Conservation (phyloP, 2,329 filamentous ascomycete genomes). For the Epichloe elymi region DNA sequence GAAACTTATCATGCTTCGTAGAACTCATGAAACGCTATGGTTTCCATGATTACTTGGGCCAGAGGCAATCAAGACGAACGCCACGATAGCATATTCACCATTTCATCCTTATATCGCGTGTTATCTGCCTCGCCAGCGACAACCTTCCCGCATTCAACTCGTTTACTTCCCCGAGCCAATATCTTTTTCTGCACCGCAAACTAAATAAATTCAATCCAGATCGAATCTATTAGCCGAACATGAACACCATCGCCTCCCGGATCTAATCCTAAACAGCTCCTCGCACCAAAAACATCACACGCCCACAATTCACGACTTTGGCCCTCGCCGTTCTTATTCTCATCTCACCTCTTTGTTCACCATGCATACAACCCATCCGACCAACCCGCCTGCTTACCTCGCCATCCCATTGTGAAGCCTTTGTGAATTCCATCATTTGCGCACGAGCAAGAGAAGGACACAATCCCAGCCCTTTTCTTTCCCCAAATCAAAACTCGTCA, state of each 20-base stretch:
- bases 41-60: no score
- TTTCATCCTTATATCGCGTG: no score
- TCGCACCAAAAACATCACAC: neutral
- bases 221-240: neutral
- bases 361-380: neutral
- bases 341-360: neutral
- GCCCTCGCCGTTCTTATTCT: neutral
- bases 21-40: no score
- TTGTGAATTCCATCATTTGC: neutral
- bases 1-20: no score
- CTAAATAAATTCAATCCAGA: no score
- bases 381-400: neutral
- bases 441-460: neutral
- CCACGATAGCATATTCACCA: no score
- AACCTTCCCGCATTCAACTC: no score
- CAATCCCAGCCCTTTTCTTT: accelerated
- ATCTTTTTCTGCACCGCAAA: no score
- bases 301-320: neutral
- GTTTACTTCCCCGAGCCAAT: no score
- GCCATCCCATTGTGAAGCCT: neutral
- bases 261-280: neutral
- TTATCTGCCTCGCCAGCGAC: no score
- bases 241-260: neutral
- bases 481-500: neutral
- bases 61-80: no score